These are phyloP conservation scores for Yamadazyma sp. DNA, from an alignment of 805 yeast genomes.

Conservation along the genomic window DNA sequence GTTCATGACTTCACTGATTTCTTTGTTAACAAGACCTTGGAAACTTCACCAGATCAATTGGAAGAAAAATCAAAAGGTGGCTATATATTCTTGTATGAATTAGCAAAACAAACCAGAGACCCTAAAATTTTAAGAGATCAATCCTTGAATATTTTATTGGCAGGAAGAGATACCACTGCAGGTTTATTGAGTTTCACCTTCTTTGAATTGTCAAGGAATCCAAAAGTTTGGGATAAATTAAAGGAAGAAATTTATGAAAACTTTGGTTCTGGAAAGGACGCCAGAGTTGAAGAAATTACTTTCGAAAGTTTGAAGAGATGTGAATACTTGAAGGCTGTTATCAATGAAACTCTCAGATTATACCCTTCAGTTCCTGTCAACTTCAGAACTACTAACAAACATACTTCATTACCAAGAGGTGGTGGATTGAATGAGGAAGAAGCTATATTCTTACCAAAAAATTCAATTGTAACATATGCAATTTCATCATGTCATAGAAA, in stretches of 20 bases:
- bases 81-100: conserved; percentile 36
- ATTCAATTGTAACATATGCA: conserved; percentile 18
- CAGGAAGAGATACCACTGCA: conserved; percentile 44
- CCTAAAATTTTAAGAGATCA: conserved; percentile 36
- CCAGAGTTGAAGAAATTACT: conserved; percentile 26
- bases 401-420: conserved; percentile 31
- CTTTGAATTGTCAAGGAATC: conserved; percentile 34
- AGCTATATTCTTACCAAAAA: conserved; percentile 21
- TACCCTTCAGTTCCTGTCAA: conserved; percentile 35
- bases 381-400: conserved; percentile 26
- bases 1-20: conserved; percentile 28
- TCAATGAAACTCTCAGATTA: conserved; percentile 35
- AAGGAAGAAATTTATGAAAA: conserved; percentile 24
- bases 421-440: conserved; percentile 27
- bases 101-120: conserved; percentile 35
- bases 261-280: conserved; percentile 32
- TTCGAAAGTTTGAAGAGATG: conserved; percentile 39
- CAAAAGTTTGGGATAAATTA: conserved; percentile 28
- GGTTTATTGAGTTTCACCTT: conserved; percentile 34
- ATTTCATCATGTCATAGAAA: conserved; percentile 21
- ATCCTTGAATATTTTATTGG: conserved; percentile 37
- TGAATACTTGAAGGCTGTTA: conserved; percentile 34
- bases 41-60: conserved; percentile 22
- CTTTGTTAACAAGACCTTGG: conserved; percentile 30
- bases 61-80: conserved; percentile 25